phyloP scores from a whole-genome alignment of 139 green algal species.

The Marvania coccoides region DNA sequence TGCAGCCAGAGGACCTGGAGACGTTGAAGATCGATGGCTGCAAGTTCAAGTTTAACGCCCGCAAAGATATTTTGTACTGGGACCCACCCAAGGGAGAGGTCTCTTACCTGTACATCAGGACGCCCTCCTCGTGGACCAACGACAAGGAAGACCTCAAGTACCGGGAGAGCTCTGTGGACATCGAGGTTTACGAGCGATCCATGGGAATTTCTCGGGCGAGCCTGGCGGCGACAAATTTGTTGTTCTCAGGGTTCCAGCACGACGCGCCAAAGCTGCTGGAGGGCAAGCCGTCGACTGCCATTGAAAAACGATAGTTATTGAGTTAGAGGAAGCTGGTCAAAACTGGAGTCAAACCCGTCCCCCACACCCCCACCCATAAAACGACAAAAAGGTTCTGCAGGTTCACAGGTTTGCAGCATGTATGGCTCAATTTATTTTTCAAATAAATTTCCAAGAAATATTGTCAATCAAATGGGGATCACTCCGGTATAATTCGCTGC shows the following conservation, averaged over 20 bases:
- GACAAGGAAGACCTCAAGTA: background rate
- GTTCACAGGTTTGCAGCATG: too few relatives aligned
- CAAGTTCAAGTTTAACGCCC: background rate
- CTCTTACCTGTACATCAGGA: background rate
- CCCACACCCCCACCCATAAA: too few relatives aligned
- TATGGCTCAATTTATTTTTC: too few relatives aligned
- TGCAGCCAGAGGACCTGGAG: background rate
- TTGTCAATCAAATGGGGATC: too few relatives aligned
- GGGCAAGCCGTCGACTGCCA: background rate
- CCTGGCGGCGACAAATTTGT: background rate
- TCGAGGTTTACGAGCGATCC: background rate
- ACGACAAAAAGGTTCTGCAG: too few relatives aligned
- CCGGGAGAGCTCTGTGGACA: background rate
- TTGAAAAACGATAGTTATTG: background rate
- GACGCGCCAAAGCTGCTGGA: background rate
- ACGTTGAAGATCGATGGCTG: background rate
- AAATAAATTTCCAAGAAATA: too few relatives aligned
- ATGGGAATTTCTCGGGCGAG: background rate
- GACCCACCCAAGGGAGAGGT: background rate
- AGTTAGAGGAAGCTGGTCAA: too few relatives aligned
- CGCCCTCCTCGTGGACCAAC: background rate
- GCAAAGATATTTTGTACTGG: background rate
- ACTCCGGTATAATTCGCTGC: too few relatives aligned
- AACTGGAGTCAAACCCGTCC: too few relatives aligned
- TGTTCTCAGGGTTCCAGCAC: background rate